phyloP scores from a whole-genome alignment of 2,329 filamentous ascomycete species.

The Hypoxylon sp. region DNA sequence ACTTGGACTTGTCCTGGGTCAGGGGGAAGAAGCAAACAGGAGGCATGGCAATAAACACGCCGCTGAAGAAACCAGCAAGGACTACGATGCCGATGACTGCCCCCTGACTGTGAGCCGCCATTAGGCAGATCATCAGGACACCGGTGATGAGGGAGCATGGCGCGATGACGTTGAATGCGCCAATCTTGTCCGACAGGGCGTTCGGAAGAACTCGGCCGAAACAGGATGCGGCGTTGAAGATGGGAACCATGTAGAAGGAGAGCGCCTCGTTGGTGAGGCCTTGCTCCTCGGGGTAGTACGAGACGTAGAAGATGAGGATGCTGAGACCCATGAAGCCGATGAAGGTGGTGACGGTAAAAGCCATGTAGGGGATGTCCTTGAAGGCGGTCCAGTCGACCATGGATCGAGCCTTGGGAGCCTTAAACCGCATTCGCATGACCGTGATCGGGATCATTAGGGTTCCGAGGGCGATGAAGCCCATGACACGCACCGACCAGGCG shows the following conservation, averaged over 20 bases:
- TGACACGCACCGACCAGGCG: constrained; percentile 38
- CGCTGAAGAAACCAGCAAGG: constrained; percentile 55
- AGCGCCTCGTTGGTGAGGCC: constrained; percentile 38
- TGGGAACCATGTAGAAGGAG: constrained; percentile 55
- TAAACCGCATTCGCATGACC: constrained; percentile 54
- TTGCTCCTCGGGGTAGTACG: constrained; percentile 44
- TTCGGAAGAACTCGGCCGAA: constrained; percentile 55
- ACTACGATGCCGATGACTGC: constrained; percentile 51
- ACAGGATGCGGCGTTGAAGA: constrained; percentile 55
- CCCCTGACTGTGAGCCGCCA: constrained; percentile 50
- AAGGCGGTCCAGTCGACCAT: constrained; percentile 57
- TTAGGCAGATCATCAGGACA: constrained; percentile 53
- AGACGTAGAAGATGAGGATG: constrained; percentile 59
- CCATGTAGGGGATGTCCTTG: constrained; percentile 54
- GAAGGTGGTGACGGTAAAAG: constrained; percentile 46
- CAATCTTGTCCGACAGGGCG: constrained; percentile 52
- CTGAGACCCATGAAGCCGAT: constrained; percentile 58
- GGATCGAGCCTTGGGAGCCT: constrained; percentile 53
- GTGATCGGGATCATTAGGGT: constrained; percentile 44
- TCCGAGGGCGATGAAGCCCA: constrained; percentile 38
- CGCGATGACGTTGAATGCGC: constrained; percentile 54
- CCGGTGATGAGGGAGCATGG: constrained; percentile 50
- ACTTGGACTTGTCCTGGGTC: constrained; percentile 53
- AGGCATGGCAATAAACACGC: constrained; percentile 56
- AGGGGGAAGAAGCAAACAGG: constrained; percentile 54